A percentile compares a stretch with the other conserved stretches of the same genome.
phyloP scores from a whole-genome alignment of 768 basidiomycete genomes.

The Auricularia heimuer region DNA sequence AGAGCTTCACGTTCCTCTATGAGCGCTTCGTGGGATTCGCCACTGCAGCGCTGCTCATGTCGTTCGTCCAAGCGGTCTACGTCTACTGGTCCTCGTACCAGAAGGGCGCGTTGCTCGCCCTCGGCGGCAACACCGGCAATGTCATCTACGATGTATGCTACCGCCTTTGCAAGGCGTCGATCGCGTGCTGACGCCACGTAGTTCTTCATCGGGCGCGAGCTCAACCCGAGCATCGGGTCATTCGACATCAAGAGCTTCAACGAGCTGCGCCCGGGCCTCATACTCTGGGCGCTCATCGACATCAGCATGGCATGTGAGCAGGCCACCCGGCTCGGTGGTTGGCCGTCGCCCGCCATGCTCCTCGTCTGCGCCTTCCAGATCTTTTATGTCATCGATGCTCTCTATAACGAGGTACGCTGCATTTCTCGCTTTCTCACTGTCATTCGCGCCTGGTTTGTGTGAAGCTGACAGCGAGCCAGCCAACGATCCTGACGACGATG shows the following conservation, averaged over 20 bases:
- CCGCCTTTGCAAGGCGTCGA: neutral
- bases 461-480: constrained; percentile 30
- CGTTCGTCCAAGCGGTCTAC: constrained; percentile 58
- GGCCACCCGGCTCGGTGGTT: constrained; percentile 64
- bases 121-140: constrained; percentile 88
- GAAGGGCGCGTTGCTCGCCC: constrained; percentile 62
- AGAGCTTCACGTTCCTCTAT: constrained; percentile 81
- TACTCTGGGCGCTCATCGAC: constrained; percentile 85
- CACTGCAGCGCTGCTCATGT: constrained; percentile 74
- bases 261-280: constrained; percentile 83
- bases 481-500: constrained; percentile 88
- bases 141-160: constrained; percentile 76
- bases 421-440: neutral
- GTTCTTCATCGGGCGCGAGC: constrained; percentile 91
- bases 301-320: constrained; percentile 89
- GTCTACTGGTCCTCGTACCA: constrained; percentile 68
- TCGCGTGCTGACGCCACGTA: constrained; percentile 19
- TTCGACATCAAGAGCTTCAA: constrained; percentile 74
- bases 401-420: constrained; percentile 76
- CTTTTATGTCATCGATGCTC: constrained; percentile 75
- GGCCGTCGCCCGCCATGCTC: constrained; percentile 64
- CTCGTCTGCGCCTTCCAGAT: constrained; percentile 78
- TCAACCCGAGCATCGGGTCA: constrained; percentile 77
- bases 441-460: too few relatives aligned
- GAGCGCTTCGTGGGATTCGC: constrained; percentile 86